phyloP scores from a whole-genome alignment of 306 rosid genomes.

The Oemleria cerasiformis region DNA sequence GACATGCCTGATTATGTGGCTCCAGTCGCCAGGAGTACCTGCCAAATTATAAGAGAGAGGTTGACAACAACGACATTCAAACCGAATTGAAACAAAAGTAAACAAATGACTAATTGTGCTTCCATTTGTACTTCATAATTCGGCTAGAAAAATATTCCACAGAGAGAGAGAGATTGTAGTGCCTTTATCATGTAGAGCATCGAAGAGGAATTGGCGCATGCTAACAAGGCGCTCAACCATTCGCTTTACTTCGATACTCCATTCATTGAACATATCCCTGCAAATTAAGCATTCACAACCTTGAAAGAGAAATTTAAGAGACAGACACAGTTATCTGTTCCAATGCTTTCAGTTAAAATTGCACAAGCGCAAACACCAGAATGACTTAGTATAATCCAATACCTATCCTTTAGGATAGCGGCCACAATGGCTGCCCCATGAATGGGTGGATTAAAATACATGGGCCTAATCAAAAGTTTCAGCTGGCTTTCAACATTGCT shows the following conservation, averaged over 20 bases:
- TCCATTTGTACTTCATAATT: not conserved
- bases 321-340: not conserved
- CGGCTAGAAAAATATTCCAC: not conserved
- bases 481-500: conserved; percentile 84
- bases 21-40: conserved; percentile 99
- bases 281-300: conserved; percentile 13
- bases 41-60: conserved; percentile 5
- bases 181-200: conserved; percentile 72
- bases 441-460: conserved; percentile 89
- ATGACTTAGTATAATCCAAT: conserved; percentile 6
- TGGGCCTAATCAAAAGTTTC: conserved; percentile 90
- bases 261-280: conserved; percentile 72
- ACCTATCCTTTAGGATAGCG: conserved; percentile 77
- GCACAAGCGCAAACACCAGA: not conserved
- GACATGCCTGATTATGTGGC: conserved; percentile 81
- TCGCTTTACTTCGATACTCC: conserved; percentile 81
- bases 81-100: not conserved
- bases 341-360: not conserved
- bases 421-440: conserved; percentile 94
- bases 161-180: conserved; percentile 11
- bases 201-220: conserved; percentile 73
- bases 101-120: not conserved
- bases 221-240: conserved; percentile 85
- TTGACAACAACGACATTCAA: not conserved
- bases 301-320: not conserved